Percentiles rank a stretch among this genome's conserved stretches.
Conservation (phyloP, 2,329 filamentous ascomycete species). For the Podosphaera fusca region DNA sequence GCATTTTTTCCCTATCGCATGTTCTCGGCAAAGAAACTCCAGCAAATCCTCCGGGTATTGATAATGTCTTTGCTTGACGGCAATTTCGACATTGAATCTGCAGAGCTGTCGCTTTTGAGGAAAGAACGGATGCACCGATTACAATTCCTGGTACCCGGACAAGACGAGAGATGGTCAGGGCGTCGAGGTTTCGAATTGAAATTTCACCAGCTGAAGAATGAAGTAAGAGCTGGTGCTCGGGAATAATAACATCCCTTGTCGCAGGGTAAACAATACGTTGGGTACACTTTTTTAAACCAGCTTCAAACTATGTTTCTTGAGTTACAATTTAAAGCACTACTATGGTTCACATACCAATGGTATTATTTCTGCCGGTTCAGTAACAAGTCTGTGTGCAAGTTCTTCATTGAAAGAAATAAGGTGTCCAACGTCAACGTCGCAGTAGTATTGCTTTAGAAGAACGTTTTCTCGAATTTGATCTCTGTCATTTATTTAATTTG, state of each 20-base stretch:
- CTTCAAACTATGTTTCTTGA: constrained; percentile 47
- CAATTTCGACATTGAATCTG: constrained; percentile 79
- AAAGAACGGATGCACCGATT: constrained; percentile 89
- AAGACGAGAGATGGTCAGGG: constrained; percentile 78
- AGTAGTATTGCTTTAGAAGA: constrained; percentile 79
- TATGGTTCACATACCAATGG: constrained; percentile 46
- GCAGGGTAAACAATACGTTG: constrained; percentile 80
- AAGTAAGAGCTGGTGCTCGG: constrained; percentile 81
- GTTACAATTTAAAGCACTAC: background rate
- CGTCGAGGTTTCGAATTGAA: constrained; percentile 83
- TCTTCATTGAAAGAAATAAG: constrained; percentile 93
- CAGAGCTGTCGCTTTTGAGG: constrained; percentile 76
- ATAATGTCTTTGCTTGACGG: constrained; percentile 43
- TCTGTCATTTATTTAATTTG: constrained; percentile 26
- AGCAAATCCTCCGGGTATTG: constrained; percentile 65
- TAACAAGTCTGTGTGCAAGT: constrained; percentile 69
- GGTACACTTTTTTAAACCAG: constrained; percentile 72
- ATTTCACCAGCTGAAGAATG: constrained; percentile 80
- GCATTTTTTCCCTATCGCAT: constrained; percentile 41
- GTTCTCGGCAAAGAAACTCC: constrained; percentile 64
- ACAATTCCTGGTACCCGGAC: constrained; percentile 93
- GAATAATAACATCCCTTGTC: constrained; percentile 40
- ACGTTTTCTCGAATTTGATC: constrained; percentile 93
- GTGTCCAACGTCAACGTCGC: constrained; percentile 88
- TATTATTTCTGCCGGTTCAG: constrained; percentile 78